A percentile compares a stretch with the other conserved stretches of the same genome.
These are phyloP conservation scores for Aureobasidium musti DNA, from an alignment of 2,329 filamentous ascomycete genomes.

Conservation along the genomic window DNA sequence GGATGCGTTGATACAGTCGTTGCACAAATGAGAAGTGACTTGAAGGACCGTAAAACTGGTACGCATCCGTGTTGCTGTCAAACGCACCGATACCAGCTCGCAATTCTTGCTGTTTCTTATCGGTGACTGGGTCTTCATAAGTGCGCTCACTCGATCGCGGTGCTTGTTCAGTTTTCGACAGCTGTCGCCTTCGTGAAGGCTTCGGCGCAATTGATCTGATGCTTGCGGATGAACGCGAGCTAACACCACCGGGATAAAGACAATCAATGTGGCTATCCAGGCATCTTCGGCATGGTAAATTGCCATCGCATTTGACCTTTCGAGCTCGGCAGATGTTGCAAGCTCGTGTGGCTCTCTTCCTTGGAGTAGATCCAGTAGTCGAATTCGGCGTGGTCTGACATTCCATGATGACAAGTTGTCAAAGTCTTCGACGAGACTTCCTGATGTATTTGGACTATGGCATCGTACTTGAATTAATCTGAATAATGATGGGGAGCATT, in stretches of 20 bases:
- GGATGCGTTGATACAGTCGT: slow-evolving; percentile 24
- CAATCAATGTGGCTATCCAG: not conserved
- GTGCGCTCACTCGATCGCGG: not conserved
- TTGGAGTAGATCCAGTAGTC: not conserved
- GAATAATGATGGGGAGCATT: not conserved
- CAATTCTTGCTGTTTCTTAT: slow-evolving; percentile 28
- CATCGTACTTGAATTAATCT: not conserved
- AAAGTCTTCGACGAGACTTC: not conserved
- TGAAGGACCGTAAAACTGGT: slow-evolving; percentile 28
- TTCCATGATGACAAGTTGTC: not conserved
- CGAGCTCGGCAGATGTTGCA: slow-evolving; percentile 27
- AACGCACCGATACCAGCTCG: slow-evolving; percentile 27
- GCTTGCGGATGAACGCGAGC: slow-evolving; percentile 3
- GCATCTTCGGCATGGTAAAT: slow-evolving; percentile 18
- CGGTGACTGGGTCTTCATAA: not conserved
- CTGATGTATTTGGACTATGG: not conserved
- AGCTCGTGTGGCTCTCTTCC: slow-evolving; percentile 4
- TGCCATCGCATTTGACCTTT: slow-evolving; percentile 27
- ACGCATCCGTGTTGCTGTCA: slow-evolving; percentile 15
- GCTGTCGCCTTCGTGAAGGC: not conserved
- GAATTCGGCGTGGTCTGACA: not conserved
- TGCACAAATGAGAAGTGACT: slow-evolving; percentile 26
- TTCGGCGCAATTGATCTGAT: slow-evolving; percentile 6
- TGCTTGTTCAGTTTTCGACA: not conserved
- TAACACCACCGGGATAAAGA: slow-evolving; percentile 3